phyloP scores from a whole-genome alignment of 2,329 filamentous ascomycete species.

The Zymoseptoria passerinii region DNA sequence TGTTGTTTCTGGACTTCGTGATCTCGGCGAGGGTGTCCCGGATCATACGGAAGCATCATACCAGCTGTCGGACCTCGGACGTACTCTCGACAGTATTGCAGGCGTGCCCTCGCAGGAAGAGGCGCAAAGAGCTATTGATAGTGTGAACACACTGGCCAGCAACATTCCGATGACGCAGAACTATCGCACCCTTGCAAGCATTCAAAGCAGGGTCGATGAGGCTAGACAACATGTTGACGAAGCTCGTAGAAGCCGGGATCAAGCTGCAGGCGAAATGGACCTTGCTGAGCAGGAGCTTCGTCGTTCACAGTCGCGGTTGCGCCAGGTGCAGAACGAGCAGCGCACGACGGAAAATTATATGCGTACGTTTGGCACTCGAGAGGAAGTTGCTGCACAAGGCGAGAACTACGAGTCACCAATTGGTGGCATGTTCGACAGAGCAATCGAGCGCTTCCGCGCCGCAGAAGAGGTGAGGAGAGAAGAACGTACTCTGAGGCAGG shows the following conservation, averaged over 20 bases:
- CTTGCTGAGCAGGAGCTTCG: conserved; percentile 27
- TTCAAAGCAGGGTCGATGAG: conserved; percentile 26
- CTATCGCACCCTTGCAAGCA: conserved; percentile 18
- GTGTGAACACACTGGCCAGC: conserved; percentile 16
- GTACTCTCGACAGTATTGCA: conserved; percentile 24
- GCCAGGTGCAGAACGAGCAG: conserved; percentile 29
- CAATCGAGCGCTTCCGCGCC: conserved; percentile 35
- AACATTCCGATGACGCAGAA: conserved; percentile 10
- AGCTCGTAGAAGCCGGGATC: conserved; percentile 26
- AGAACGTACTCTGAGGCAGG: conserved; percentile 26
- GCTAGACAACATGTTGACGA: conserved; percentile 26
- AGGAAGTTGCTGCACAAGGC: conserved; percentile 38
- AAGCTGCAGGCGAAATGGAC: conserved; percentile 28
- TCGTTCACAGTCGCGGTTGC: conserved; percentile 24
- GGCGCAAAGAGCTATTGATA: conserved; percentile 18
- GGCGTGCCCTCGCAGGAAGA: conserved; percentile 15
- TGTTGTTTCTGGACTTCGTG: conserved; percentile 30
- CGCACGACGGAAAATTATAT: conserved; percentile 31
- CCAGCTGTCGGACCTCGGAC: conserved; percentile 23
- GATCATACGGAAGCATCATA: conserved; percentile 25
- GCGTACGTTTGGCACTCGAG: conserved; percentile 39
- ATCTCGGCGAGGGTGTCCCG: conserved; percentile 29
- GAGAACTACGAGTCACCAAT: conserved; percentile 44
- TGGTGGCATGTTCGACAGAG: conserved; percentile 39
- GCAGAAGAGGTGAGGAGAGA: conserved; percentile 34